Conservation (phyloP, 495 filamentous ascomycete species). For the Corynascus novoguineensis region DNA sequence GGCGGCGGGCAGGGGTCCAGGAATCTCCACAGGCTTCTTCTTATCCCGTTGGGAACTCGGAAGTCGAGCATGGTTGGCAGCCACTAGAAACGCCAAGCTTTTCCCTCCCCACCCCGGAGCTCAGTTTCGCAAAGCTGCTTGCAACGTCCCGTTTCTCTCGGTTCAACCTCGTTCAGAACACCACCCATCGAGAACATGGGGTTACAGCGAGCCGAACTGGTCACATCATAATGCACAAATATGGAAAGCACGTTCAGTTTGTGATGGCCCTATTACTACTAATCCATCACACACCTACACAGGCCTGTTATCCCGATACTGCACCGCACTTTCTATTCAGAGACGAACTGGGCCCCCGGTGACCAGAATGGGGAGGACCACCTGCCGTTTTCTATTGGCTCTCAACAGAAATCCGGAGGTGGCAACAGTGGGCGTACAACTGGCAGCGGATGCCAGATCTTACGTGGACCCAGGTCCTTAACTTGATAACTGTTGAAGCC, state of each 20-base stretch:
- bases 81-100: neutral
- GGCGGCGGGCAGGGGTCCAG: constrained; percentile 6
- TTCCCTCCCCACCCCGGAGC: neutral
- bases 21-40: neutral
- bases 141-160: neutral
- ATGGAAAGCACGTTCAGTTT: neutral
- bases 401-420: neutral
- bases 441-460: neutral
- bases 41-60: neutral
- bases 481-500: no score
- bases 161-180: constrained; percentile 1
- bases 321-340: neutral
- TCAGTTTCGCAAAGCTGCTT: neutral
- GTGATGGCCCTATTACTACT: neutral
- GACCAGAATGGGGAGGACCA: neutral
- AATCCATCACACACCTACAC: neutral
- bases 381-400: neutral
- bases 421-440: neutral
- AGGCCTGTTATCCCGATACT: no score
- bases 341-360: neutral
- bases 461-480: no score
- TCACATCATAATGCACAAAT: neutral
- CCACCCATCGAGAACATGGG: neutral
- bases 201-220: neutral
- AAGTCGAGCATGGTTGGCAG: neutral